Base-by-base conservation (phyloP, 2,329 filamentous ascomycete genomes). In the Arthrobotrys conoides region DNA sequence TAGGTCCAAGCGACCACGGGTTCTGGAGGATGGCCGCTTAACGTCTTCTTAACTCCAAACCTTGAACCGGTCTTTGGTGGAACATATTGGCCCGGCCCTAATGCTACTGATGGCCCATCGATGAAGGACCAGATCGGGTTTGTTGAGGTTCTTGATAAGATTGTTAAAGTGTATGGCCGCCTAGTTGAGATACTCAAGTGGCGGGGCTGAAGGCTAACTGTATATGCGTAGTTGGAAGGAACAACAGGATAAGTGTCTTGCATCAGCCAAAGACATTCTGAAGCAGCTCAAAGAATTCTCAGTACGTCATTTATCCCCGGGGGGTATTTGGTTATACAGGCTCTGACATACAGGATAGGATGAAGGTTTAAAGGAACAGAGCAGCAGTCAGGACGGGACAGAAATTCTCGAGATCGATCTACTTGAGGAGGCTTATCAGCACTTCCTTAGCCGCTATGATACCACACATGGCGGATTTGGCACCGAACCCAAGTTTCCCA, bases 41-140 rank as follows among this genome's bases (percentile, higher is more conserved):
- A 97, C 83, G 91, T 97, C n/a, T 98, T 99, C 83, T 88, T 98
- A 33, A 99, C 96, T 0, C 94, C 96, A 0, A 91, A 97, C 81
- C 88, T 98, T 27, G 91, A 97, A 83, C 96, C 96, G 0, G 92
- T 99, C 9, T 98, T 97, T 85, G 96, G 96, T 44, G 95, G 95
- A 24, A 97, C 95, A 8, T 98, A 97, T 84, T 98, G 94, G 92
- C 93, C 94, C 3, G 93, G 92, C 0, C 93, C 94, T 0, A 91
- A 90, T 61, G 89, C 90, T 3, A 86, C 87, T 22, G 83, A 84
- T 24, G 82, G 82, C 5, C 82, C 81, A 20, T 79, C 81, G 1
- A 82, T 84, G 3, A 85, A 87, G 55, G 89, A 90, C 55, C 89
- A 91, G 3, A 88, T 93, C n/a, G 91, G 93, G 49, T 97, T 97